phyloP scores from a whole-genome alignment of 2,329 filamentous ascomycete genomes.

The Calonectria leucothoes region DNA sequence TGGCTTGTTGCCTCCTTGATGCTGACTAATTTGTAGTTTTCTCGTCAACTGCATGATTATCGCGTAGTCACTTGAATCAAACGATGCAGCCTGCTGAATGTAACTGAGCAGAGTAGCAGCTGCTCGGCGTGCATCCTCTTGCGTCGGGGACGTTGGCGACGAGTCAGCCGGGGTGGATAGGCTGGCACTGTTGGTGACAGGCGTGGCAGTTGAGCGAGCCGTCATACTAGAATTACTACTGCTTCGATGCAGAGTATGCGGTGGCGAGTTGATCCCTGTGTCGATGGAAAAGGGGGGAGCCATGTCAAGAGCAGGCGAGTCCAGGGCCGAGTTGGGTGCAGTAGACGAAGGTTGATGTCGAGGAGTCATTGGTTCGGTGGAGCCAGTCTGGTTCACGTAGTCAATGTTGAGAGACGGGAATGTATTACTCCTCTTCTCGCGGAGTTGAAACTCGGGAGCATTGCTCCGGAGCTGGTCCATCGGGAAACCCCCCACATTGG shows the following conservation, averaged over 20 bases:
- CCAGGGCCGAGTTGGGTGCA: conserved; percentile 63
- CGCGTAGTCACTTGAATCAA: conserved; percentile 82
- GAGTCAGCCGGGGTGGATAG: conserved; percentile 57
- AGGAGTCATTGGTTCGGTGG: conserved; percentile 60
- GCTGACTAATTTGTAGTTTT: conserved; percentile 79
- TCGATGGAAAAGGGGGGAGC: conserved; percentile 57
- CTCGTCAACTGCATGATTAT: conserved; percentile 86
- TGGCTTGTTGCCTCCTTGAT: conserved; percentile 44
- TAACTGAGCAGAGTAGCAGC: conserved; percentile 85
- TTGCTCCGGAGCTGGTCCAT: conserved; percentile 52
- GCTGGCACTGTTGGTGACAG: conserved; percentile 29
- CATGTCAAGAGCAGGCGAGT: conserved; percentile 62
- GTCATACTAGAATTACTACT: conserved; percentile 51
- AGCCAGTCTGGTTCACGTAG: conserved; percentile 58
- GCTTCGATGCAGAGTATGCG: conserved; percentile 45
- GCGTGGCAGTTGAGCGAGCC: conserved; percentile 35
- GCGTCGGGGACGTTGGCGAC: conserved; percentile 75
- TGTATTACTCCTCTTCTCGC: conserved; percentile 80
- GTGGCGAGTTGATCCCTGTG: conserved; percentile 54
- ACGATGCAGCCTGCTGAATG: conserved; percentile 78
- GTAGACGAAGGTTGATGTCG: conserved; percentile 61
- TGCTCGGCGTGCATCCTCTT: conserved; percentile 87
- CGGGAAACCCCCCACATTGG: conserved; percentile 73
- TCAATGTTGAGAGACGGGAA: conserved; percentile 80
- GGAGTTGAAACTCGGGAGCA: conserved; percentile 63